phyloP scores from a whole-genome alignment of 1,139 yeast genomes.

The Geotrichum restrictum region DNA sequence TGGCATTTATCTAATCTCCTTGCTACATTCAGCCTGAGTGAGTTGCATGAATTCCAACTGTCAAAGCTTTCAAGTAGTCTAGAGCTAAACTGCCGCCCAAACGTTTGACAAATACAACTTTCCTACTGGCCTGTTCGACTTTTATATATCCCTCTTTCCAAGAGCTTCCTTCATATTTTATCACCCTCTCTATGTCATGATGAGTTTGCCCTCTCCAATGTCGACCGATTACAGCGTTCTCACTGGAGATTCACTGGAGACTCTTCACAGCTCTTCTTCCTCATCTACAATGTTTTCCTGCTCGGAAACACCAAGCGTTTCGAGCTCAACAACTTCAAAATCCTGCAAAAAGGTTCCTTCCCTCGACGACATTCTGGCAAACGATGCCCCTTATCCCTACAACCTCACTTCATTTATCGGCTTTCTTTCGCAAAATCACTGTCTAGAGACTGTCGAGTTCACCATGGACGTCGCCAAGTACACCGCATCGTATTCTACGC shows the following conservation, averaged over 20 bases:
- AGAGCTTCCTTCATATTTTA: background rate
- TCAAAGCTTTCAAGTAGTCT: too few species aligned
- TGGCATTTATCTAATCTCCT: background rate
- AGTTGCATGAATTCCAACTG: too few species aligned
- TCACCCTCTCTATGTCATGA: background rate
- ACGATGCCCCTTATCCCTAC: conserved; percentile 32
- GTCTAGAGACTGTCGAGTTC: conserved; percentile 39
- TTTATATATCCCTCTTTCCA: background rate
- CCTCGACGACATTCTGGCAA: conserved; percentile 32
- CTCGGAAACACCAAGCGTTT: background rate
- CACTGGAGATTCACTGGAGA: background rate
- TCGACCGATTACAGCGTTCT: background rate
- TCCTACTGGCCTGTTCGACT: background rate
- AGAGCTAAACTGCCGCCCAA: too few species aligned
- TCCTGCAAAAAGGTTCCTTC: conserved; percentile 25
- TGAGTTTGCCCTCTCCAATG: background rate
- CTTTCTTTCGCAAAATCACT: conserved; percentile 36
- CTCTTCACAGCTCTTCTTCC: conserved; percentile 1
- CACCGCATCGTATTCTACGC: conserved; percentile 7
- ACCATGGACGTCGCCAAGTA: conserved; percentile 35
- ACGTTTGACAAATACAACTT: background rate
- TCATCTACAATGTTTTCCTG: conserved; percentile 4
- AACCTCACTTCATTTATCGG: conserved; percentile 32
- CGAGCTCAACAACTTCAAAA: background rate
- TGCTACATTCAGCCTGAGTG: background rate